A percentile compares a stretch with the other conserved stretches of the same genome.
Conservation (phyloP, 164 flowering plant species). For the Aristolochia fimbriata region DNA sequence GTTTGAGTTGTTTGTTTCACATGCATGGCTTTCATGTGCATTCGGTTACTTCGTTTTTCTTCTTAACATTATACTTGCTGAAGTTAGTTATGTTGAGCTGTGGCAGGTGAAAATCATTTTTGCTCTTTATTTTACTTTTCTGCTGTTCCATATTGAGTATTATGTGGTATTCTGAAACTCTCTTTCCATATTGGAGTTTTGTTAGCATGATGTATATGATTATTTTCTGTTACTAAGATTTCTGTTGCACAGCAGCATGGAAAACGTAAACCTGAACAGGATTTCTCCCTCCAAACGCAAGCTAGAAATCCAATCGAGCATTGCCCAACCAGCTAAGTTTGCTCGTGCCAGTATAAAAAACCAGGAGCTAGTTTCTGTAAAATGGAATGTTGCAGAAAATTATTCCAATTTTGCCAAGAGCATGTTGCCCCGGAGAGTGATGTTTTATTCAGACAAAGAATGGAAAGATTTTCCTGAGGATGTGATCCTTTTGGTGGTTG, state of each 20-base stretch:
- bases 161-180: not conserved
- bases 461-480: slow-evolving; percentile 16
- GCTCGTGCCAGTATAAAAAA: not conserved
- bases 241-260: not conserved
- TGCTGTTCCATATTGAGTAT: not conserved
- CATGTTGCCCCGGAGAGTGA: slow-evolving; percentile 11
- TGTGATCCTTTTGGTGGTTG: slow-evolving; percentile 1
- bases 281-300: slow-evolving; percentile 4
- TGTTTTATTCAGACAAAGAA: slow-evolving; percentile 13
- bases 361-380: not conserved
- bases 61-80: too few species aligned
- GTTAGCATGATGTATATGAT: slow-evolving; percentile 1
- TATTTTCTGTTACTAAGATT: not conserved
- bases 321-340: not conserved
- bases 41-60: too few species aligned
- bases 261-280: not conserved
- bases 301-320: slow-evolving; percentile 1
- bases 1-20: too few species aligned
- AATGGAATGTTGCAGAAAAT: slow-evolving; percentile 5
- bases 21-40: too few species aligned
- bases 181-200: not conserved
- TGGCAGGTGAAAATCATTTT: too few species aligned
- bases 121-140: not conserved
- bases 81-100: too few species aligned
- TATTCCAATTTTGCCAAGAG: slow-evolving; percentile 12